Evolutionary conservation across 306 rosid genomes (phyloP).

Genomic region (Castanea sativa): DNA sequence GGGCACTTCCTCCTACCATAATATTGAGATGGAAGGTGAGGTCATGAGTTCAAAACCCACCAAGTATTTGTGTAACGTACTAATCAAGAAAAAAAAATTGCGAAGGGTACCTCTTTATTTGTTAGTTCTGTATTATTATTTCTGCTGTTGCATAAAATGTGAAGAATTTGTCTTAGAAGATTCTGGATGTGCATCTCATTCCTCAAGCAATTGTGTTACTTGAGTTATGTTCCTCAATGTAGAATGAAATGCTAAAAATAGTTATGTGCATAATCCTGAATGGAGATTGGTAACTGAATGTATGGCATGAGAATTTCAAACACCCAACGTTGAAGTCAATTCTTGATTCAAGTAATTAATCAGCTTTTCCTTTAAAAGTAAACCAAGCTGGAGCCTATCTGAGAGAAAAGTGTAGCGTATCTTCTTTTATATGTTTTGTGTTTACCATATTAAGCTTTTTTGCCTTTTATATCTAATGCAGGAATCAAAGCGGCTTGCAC

Average conservation of each 20-base stretch:
- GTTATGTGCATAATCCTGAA: neutral
- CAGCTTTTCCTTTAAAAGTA: neutral
- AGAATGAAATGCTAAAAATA: neutral
- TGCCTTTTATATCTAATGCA: slow-evolving; percentile 33
- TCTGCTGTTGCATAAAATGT: neutral
- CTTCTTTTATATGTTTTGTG: neutral
- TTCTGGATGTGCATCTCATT: neutral
- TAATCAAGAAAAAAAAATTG: too few species aligned
- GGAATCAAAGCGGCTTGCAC: slow-evolving; percentile 79
- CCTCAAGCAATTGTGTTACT: neutral
- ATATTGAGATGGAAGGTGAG: too few species aligned
- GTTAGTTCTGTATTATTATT: neutral
- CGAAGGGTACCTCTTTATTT: neutral
- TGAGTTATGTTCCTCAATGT: neutral
- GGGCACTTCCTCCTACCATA: too few species aligned
- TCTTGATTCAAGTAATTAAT: neutral
- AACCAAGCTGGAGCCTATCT: neutral
- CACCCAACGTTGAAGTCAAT: neutral
- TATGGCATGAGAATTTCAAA: neutral
- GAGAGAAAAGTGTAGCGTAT: neutral
- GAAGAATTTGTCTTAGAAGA: neutral
- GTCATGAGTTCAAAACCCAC: too few species aligned
- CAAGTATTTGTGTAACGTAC: too few species aligned
- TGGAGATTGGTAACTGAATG: neutral
- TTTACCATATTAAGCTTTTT: slow-evolving; percentile 1